Evolutionary conservation across 2,329 filamentous ascomycete species (phyloP).

Genomic region (Neofusicoccum cordaticola): DNA sequence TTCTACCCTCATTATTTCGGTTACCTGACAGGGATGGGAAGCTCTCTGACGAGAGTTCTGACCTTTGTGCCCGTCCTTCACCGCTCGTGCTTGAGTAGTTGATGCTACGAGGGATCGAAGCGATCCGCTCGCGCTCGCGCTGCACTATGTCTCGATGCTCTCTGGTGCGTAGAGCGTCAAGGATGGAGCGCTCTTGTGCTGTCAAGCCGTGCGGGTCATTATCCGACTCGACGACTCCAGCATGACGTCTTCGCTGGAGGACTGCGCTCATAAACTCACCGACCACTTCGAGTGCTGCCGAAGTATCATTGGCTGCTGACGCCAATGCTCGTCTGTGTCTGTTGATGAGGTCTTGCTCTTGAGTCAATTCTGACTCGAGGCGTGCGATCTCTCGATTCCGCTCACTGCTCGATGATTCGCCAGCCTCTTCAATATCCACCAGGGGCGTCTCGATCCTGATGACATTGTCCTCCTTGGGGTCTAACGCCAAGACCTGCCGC

Average conservation of each 20-base stretch:
- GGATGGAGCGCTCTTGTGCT: conserved; percentile 44
- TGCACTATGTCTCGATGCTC: conserved; percentile 39
- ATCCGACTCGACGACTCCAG: conserved; percentile 39
- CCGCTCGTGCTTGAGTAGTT: conserved; percentile 33
- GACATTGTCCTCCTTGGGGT: conserved; percentile 55
- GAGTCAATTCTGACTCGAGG: conserved; percentile 40
- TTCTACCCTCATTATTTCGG: conserved; percentile 2
- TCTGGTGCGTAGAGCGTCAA: conserved; percentile 45
- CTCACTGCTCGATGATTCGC: conserved; percentile 25
- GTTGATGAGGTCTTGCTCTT: conserved; percentile 44
- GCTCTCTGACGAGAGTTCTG: not conserved
- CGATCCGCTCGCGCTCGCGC: conserved; percentile 33
- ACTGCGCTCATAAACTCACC: conserved; percentile 11
- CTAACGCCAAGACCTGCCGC: conserved; percentile 67
- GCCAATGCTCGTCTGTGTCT: conserved; percentile 41
- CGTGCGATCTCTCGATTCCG: conserved; percentile 35
- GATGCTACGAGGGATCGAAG: conserved; percentile 38
- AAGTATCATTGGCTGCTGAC: conserved; percentile 24
- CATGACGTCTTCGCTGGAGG: conserved; percentile 26
- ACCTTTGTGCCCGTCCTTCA: not conserved
- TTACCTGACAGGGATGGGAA: conserved; percentile 12
- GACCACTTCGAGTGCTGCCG: conserved; percentile 11
- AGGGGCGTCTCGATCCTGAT: conserved; percentile 51
- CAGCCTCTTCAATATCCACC: conserved; percentile 44
- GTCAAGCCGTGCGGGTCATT: conserved; percentile 48